These are phyloP conservation scores for Chaetomium sp. DNA, from an alignment of 2,329 filamentous ascomycete species.

Conservation along the genomic window DNA sequence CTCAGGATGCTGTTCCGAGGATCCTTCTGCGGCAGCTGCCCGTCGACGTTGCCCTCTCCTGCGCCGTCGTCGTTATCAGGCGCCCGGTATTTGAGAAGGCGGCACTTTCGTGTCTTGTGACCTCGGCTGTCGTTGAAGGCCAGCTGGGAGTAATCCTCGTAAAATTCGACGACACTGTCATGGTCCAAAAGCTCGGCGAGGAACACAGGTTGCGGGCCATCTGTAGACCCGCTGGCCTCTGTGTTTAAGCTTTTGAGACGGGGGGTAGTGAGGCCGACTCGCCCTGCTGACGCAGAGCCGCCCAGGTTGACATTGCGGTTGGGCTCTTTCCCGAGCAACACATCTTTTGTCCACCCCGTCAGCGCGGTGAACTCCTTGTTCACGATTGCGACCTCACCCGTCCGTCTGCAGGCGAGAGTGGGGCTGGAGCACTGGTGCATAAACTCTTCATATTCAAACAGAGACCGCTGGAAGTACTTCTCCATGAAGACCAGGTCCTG, in stretches of 20 bases:
- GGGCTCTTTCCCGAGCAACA: conserved; percentile 81
- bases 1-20: conserved; percentile 55
- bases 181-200: conserved; percentile 92
- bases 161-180: conserved; percentile 90
- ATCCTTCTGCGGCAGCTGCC: conserved; percentile 51
- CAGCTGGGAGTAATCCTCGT: conserved; percentile 90
- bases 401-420: conserved; percentile 86
- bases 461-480: conserved; percentile 89
- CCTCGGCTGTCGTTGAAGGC: conserved; percentile 91
- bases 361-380: conserved; percentile 97
- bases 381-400: conserved; percentile 90
- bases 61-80: conserved; percentile 57
- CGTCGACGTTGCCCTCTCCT: conserved; percentile 30
- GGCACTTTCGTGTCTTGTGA: conserved; percentile 79
- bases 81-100: conserved; percentile 86
- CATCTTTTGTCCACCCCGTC: conserved; percentile 90
- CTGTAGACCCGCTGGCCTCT: conserved; percentile 41
- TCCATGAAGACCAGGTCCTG: conserved; percentile 97
- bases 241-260: conserved; percentile 50
- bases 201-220: conserved; percentile 74
- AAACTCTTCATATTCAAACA: conserved; percentile 92
- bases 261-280: conserved; percentile 54
- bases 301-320: conserved; percentile 86
- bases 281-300: conserved; percentile 49
- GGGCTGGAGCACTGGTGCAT: conserved; percentile 86